A percentile compares a stretch with the other conserved stretches of the same genome.
phyloP scores from a whole-genome alignment of 2,329 filamentous ascomycete genomes.

The Diplocarpon rosae region DNA sequence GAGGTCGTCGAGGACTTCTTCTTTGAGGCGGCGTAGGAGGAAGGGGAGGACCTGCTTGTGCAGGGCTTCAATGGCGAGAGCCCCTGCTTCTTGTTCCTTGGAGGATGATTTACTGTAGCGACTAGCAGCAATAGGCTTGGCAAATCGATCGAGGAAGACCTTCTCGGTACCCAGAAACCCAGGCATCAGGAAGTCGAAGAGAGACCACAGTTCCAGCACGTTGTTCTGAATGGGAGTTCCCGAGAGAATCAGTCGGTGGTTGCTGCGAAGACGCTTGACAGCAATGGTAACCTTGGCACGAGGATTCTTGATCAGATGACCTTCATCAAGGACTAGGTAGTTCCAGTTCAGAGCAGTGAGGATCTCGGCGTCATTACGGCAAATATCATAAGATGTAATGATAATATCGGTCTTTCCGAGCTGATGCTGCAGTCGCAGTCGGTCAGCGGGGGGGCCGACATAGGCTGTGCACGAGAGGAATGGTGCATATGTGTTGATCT shows the following conservation, averaged over 20 bases:
- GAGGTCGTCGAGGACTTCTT: slow-evolving; percentile 91
- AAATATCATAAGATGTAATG: slow-evolving; percentile 96
- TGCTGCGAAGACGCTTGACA: slow-evolving; percentile 80
- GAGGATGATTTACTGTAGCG: slow-evolving; percentile 95
- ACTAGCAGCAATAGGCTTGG: slow-evolving; percentile 82
- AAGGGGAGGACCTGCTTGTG: slow-evolving; percentile 98
- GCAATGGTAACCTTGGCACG: slow-evolving; percentile 92
- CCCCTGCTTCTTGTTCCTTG: slow-evolving; percentile 94
- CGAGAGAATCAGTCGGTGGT: slow-evolving; percentile 91
- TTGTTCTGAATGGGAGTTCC: slow-evolving; percentile 98
- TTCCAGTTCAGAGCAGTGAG: slow-evolving; percentile 85
- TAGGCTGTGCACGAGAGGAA: slow-evolving; percentile 87
- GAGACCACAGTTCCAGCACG: slow-evolving; percentile 89
- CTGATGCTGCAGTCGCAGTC: slow-evolving; percentile 55
- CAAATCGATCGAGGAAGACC: slow-evolving; percentile 84
- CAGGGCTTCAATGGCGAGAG: slow-evolving; percentile 90
- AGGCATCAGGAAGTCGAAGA: slow-evolving; percentile 98
- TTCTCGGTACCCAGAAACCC: slow-evolving; percentile 94
- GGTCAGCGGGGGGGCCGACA: slow-evolving; percentile 76
- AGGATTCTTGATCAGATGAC: slow-evolving; percentile 97
- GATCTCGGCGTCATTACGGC: slow-evolving; percentile 85
- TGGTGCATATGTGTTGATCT: slow-evolving; percentile 89
- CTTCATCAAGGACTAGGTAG: slow-evolving; percentile 93
- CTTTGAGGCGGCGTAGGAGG: slow-evolving; percentile 88
- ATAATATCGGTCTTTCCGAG: slow-evolving; percentile 80